Base-by-base conservation (phyloP, 768 basidiomycete genomes). In the Serendipita sp. region DNA sequence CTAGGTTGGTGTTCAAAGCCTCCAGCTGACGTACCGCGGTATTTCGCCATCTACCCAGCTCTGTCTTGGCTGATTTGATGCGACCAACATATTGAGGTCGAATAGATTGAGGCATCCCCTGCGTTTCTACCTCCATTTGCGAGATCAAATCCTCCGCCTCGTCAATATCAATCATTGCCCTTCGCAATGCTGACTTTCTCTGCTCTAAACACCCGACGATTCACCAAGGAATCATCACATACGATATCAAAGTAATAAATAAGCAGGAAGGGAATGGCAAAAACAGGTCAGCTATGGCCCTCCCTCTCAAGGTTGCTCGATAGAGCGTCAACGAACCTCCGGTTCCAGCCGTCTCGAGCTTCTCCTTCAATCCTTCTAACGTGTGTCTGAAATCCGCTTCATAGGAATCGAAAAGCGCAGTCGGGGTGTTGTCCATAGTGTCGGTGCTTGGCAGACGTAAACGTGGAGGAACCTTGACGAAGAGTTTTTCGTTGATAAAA, bases 91-190 rank as follows among this genome's bases (percentile, higher is more conserved):
- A 94, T 65, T 83, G 81, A 0, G 84, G 74, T 60, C 87, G 82
- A 68, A 93, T 78, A 22, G 88, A 86, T 69, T 89, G 85, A 0
- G 93, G 92, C 70, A 97, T 92, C 11, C 90, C 88, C 68, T 93
- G 92, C 4, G 95, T 85, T 75, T 99, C 96, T 63, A 99, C 87
- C 75, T 97, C 95, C 95, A 99, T 96, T 81, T 99, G 96, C 51
- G 92, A 92, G 67, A 87, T 94, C 82, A 97, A 92, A 78, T 98
- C 96, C 67, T 96, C 94, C 0, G 94, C 95, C 73, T 99, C 96
- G 71, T 99, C 96, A 3, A 99, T 76, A 71, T 98, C 95, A 82
- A 93, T 90, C 71, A 94, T 90, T 24, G 90, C 87, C 65, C 90
- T 78, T 67, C 93, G 77, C 65, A 97, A 73, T 3, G 85, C 77